Percentiles rank a stretch among this genome's conserved stretches.
Conservation (phyloP, 805 yeast species). For the Lachancea nothofagi region DNA sequence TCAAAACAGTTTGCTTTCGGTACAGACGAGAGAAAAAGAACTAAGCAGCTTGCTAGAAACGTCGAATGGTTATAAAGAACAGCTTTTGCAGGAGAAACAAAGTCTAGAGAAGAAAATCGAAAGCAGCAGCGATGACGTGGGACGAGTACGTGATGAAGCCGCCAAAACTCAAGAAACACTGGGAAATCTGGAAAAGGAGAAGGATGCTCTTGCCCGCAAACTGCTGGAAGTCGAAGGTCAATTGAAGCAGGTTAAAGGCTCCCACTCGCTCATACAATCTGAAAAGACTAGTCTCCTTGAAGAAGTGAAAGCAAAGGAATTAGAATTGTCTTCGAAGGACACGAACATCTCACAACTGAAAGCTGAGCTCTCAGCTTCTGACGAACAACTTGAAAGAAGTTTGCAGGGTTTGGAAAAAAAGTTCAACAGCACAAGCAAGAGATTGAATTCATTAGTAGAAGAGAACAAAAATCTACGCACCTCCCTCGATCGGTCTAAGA, state of each 20-base stretch:
- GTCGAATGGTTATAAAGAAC: slow-evolving; percentile 12
- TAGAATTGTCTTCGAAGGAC: slow-evolving; percentile 28
- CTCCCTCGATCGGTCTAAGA: slow-evolving; percentile 36
- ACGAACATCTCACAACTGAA: slow-evolving; percentile 31
- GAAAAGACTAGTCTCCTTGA: not conserved
- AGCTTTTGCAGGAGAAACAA: not conserved
- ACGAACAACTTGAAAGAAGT: slow-evolving; percentile 34
- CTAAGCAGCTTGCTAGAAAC: slow-evolving; percentile 14
- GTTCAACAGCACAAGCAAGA: slow-evolving; percentile 33
- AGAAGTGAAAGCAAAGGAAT: slow-evolving; percentile 14
- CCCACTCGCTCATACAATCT: not conserved
- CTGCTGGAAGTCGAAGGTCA: slow-evolving; percentile 26
- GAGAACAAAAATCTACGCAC: slow-evolving; percentile 42
- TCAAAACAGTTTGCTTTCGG: slow-evolving; percentile 40
- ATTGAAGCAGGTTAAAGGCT: slow-evolving; percentile 10
- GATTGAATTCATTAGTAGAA: slow-evolving; percentile 35
- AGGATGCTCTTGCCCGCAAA: slow-evolving; percentile 1
- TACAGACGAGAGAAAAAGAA: slow-evolving; percentile 38
- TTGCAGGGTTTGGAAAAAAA: slow-evolving; percentile 32
- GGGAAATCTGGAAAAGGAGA: not conserved
- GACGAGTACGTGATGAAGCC: not conserved
- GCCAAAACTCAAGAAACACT: not conserved
- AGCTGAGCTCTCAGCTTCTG: slow-evolving; percentile 28
- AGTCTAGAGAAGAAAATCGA: not conserved
- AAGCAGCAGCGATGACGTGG: not conserved